Conservation (phyloP, 169 alveolate species). For the Theileria luwenshuni region DNA sequence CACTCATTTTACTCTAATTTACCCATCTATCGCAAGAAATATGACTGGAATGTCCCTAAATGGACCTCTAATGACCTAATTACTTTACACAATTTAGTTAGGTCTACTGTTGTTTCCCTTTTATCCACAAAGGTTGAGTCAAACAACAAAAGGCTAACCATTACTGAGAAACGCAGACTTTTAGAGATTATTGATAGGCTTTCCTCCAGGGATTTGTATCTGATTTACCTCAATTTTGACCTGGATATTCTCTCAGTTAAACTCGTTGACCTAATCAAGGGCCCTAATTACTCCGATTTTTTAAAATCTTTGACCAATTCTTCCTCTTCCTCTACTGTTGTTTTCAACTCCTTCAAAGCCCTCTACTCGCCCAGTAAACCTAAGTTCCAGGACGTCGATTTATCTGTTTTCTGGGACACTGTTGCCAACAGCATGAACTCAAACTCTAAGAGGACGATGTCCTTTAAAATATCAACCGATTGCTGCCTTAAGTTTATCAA, state of each 20-base stretch:
- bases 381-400: conserved; percentile 8
- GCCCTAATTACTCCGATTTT: conserved; percentile 13
- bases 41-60: conserved; percentile 64
- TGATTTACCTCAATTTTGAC: conserved; percentile 28
- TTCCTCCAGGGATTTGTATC: conserved; percentile 24
- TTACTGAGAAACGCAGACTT: conserved; percentile 2
- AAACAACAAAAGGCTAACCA: conserved; percentile 2
- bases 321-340: background rate
- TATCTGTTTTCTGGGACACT: conserved; percentile 45
- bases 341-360: conserved; percentile 1
- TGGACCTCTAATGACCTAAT: conserved; percentile 51
- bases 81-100: conserved; percentile 36
- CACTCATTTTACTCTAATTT: conserved; percentile 41
- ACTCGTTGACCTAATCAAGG: conserved; percentile 13
- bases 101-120: conserved; percentile 1
- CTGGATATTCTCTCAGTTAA: conserved; percentile 3
- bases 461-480: conserved; percentile 46
- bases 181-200: conserved; percentile 13
- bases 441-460: conserved; percentile 16
- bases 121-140: conserved; percentile 23
- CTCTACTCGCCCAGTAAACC: conserved; percentile 9
- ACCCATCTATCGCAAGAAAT: conserved; percentile 58
- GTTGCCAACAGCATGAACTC: conserved; percentile 40
- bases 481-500: conserved; percentile 60
- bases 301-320: conserved; percentile 2